Percentiles rank a stretch among this genome's conserved stretches.
Evolutionary conservation across 1,139 yeast species (phyloP).

Genomic region (Debaryomycetaceae sp.): DNA sequence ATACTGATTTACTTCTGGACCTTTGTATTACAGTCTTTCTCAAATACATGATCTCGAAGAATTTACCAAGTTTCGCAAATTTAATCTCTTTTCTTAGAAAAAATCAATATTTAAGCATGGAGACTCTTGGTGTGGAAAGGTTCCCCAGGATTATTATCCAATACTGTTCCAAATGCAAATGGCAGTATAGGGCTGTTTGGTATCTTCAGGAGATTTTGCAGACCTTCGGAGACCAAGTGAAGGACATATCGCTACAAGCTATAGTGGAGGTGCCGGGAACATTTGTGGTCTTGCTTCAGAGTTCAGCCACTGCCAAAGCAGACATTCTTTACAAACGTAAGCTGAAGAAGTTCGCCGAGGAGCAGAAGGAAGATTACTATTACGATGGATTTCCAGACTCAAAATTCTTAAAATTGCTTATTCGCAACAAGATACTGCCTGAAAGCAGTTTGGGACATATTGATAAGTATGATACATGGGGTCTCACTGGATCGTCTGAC

Average conservation of each 20-base stretch:
- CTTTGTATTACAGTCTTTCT: background rate
- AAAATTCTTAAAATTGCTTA: slow-evolving; percentile 35
- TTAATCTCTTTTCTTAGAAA: background rate
- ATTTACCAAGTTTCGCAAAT: background rate
- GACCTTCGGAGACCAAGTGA: slow-evolving; percentile 34
- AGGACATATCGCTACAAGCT: slow-evolving; percentile 39
- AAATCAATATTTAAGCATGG: background rate
- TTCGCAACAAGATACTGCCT: slow-evolving; percentile 29
- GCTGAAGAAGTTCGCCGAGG: slow-evolving; percentile 27
- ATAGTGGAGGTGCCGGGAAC: slow-evolving; percentile 36
- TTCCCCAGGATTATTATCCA: slow-evolving; percentile 35
- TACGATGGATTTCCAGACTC: slow-evolving; percentile 49
- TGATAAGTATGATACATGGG: slow-evolving; percentile 12
- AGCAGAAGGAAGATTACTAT: slow-evolving; percentile 28
- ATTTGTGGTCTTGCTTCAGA: slow-evolving; percentile 26
- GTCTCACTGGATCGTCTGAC: background rate
- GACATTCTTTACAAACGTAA: slow-evolving; percentile 34
- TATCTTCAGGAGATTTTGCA: slow-evolving; percentile 42
- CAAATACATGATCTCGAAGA: background rate
- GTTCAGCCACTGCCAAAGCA: slow-evolving; percentile 6
- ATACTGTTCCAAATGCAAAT: slow-evolving; percentile 44
- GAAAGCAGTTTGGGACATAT: slow-evolving; percentile 35
- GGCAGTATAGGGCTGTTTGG: slow-evolving; percentile 50
- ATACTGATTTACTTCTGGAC: background rate
- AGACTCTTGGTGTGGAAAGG: slow-evolving; percentile 1